Percentiles rank a stretch among this genome's conserved stretches.
phyloP scores from a whole-genome alignment of 1,139 yeast genomes.

The Hanseniaspora sp. region DNA sequence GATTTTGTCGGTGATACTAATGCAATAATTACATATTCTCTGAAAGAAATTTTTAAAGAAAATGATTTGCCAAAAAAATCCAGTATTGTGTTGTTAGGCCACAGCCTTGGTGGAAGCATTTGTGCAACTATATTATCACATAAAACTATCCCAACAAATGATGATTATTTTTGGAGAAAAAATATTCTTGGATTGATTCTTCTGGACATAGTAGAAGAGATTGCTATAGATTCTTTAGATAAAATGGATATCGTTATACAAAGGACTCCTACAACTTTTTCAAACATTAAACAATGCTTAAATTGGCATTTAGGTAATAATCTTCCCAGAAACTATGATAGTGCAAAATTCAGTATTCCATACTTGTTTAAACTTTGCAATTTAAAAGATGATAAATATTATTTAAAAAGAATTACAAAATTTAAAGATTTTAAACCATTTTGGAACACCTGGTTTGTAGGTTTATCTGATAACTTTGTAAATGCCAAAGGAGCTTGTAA shows the following conservation, averaged over 20 bases:
- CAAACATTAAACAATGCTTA: slow-evolving; percentile 48
- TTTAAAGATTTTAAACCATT: slow-evolving; percentile 47
- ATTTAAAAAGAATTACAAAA: slow-evolving; percentile 52
- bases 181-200: slow-evolving; percentile 55
- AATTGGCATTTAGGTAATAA: slow-evolving; percentile 62
- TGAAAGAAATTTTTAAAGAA: slow-evolving; percentile 21
- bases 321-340: slow-evolving; percentile 43
- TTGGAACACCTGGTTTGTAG: slow-evolving; percentile 77
- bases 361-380: slow-evolving; percentile 35
- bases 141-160: not conserved
- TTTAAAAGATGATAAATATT: slow-evolving; percentile 23
- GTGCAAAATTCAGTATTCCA: slow-evolving; percentile 74
- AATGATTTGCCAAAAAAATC: slow-evolving; percentile 17
- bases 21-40: slow-evolving; percentile 37
- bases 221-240: slow-evolving; percentile 59
- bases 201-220: slow-evolving; percentile 89
- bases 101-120: slow-evolving; percentile 85
- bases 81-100: slow-evolving; percentile 59
- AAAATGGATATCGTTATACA: slow-evolving; percentile 56
- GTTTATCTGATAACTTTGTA: slow-evolving; percentile 56
- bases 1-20: slow-evolving; percentile 49
- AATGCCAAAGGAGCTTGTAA: slow-evolving; percentile 45
- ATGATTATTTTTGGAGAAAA: slow-evolving; percentile 20
- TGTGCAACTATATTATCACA: slow-evolving; percentile 42
- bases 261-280: slow-evolving; percentile 51